Evolutionary conservation across 805 yeast species (phyloP), one percentile per base, ranked within the genome.

Genomic region (Blastobotrys parvus): DNA sequence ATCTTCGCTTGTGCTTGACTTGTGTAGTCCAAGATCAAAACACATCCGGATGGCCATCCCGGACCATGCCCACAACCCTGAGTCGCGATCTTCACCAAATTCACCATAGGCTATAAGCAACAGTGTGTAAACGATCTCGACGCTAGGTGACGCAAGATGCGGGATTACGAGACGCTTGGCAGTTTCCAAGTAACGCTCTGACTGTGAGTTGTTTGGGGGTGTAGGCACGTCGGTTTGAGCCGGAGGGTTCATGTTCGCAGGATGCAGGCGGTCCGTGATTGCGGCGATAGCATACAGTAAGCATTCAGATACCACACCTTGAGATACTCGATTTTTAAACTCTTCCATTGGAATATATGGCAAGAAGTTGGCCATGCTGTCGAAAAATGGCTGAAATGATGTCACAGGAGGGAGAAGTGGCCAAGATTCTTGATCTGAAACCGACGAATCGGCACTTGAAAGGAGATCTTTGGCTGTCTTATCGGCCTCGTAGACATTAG

Each of bases 21-120:
- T 56, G 27, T 56, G 60, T 2, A 56, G 48, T 3, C 60, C 60
- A 20, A 56, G 45, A 40, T 56, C 60, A 45, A 42, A 47, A 39
- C 60, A 47, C 60, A 56, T 56, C 13, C 60, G 48, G 17, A 56
- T 55, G 1, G 60, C 60, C 45, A 56, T 53, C 2, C 60, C 60
- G 4, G 54, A 47, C 60, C 60, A 56, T 20, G 53, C 45, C 60
- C 60, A 56, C 19, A 56, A 45, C 0, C 60, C 60, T 11, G 58
- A 53, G 39, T 56, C 60, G 11, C 57, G 41, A 23, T 56, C 60
- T 17, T 50, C 50, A 3, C 49, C 57, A 48, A 56, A 56, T 36
- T 56, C 60, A 23, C 48, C 46, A 41, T 56, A 56, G 3, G 60
- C 60, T 36, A 56, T 50, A 4, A 56, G 39, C n/a, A 56, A 43